Conservation (phyloP, 1,284 basidiomycete genomes). For the Acaromyces ingoldii region DNA sequence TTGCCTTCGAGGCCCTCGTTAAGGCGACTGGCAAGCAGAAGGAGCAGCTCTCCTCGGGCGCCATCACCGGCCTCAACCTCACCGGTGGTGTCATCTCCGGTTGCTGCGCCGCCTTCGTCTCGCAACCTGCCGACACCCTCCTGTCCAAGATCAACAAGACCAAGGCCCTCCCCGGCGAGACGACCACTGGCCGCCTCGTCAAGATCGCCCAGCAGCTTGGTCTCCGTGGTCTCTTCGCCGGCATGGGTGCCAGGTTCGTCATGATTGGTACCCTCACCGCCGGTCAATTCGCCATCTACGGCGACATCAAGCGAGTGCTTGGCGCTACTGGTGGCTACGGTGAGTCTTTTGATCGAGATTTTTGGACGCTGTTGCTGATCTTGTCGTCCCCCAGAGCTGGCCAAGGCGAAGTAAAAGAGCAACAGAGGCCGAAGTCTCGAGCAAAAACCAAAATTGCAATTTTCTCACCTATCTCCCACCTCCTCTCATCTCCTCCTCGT, state of each 20-base stretch:
- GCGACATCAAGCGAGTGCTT: conserved; percentile 56
- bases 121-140: conserved; percentile 50
- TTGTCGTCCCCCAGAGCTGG: too few relatives aligned
- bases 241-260: conserved; percentile 52
- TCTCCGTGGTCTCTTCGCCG: conserved; percentile 57
- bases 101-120: conserved; percentile 51
- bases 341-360: too few relatives aligned
- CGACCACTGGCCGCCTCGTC: conserved; percentile 55
- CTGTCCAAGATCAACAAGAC: conserved; percentile 62
- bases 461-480: too few relatives aligned
- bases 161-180: conserved; percentile 58
- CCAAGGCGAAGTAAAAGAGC: too few relatives aligned
- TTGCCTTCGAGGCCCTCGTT: conserved; percentile 55
- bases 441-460: too few relatives aligned
- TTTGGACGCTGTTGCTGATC: too few relatives aligned
- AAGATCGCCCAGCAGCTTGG: conserved; percentile 56
- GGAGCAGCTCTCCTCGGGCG: conserved; percentile 51
- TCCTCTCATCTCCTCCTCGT: too few relatives aligned
- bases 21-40: conserved; percentile 55
- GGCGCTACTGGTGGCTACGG: conserved; percentile 56
- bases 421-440: too few relatives aligned
- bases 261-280: conserved; percentile 60
- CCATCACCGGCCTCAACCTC: conserved; percentile 46
- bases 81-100: conserved; percentile 50
- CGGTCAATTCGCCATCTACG: conserved; percentile 55